Percentiles rank a stretch among this genome's conserved stretches.
Evolutionary conservation across 148 eudicot species (phyloP).

Genomic region (Cornus suecica): DNA sequence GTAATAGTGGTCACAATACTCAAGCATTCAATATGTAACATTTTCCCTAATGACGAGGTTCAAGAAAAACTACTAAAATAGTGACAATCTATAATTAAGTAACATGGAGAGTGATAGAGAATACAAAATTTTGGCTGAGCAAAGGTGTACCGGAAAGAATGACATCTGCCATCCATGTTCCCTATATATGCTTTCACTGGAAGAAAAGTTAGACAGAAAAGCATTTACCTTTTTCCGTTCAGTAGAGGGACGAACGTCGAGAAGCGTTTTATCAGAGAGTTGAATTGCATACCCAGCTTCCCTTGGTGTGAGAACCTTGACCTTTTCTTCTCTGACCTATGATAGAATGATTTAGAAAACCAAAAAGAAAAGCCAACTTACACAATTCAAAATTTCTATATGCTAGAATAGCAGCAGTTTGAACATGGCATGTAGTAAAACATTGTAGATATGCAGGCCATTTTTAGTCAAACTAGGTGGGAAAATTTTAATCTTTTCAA

Average conservation of each 20-base stretch:
- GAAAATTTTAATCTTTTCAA: not conserved
- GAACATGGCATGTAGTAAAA: not conserved
- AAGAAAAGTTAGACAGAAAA: not conserved
- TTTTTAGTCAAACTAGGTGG: not conserved
- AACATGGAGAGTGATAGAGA: not conserved
- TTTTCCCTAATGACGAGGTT: not conserved
- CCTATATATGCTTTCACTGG: not conserved
- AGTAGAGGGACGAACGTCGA: conserved; percentile 84
- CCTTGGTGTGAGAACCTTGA: conserved; percentile 71
- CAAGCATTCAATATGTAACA: not conserved
- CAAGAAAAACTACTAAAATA: conserved; percentile 6
- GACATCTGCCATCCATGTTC: not conserved
- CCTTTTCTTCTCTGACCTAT: conserved; percentile 84
- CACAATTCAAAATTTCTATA: not conserved
- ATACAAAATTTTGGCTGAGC: not conserved
- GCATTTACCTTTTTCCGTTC: conserved; percentile 71
- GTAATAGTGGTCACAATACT: not conserved
- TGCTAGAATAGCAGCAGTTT: not conserved
- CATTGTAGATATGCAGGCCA: not conserved
- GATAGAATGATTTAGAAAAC: conserved; percentile 26
- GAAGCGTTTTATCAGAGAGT: conserved; percentile 70
- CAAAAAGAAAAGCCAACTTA: not conserved
- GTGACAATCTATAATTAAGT: not conserved
- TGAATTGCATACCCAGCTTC: conserved; percentile 98
- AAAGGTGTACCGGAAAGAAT: not conserved